A percentile compares a stretch with the other conserved stretches of the same genome.
Evolutionary conservation across 2,329 filamentous ascomycete genomes (phyloP).

Genomic region (Aspergillus vadensis): DNA sequence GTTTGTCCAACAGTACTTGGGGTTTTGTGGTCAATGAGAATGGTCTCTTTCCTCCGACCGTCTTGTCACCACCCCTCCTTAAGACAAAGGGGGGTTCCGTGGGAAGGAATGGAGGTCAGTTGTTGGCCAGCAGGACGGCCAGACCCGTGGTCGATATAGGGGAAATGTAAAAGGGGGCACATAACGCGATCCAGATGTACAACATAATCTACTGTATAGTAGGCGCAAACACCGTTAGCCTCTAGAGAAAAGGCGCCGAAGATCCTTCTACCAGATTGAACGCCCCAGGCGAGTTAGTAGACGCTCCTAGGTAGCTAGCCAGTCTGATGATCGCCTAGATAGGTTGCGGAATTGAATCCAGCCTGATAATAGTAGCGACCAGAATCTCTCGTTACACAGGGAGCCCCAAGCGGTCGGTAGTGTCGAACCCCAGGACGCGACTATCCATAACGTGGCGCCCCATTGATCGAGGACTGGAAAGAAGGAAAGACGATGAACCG

Average conservation of each 20-base stretch:
- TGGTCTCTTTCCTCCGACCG: background rate
- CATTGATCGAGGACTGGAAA: constrained; percentile 2
- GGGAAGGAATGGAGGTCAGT: background rate
- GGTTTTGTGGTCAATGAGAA: background rate
- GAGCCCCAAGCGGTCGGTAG: constrained; percentile 7
- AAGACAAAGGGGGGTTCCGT: background rate
- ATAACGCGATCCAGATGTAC: no score
- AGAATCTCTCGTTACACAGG: constrained; percentile 1
- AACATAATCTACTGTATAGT: no score
- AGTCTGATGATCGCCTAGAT: background rate
- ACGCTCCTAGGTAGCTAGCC: background rate
- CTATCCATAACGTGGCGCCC: constrained; percentile 9
- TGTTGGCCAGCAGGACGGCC: no score
- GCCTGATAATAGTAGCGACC: background rate
- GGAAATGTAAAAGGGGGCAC: no score
- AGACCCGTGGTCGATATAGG: no score
- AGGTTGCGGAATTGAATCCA: background rate
- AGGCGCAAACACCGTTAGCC: no score
- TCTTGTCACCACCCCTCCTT: background rate
- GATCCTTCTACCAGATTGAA: no score
- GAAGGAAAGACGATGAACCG: background rate
- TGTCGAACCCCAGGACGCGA: background rate
- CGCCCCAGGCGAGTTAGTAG: background rate
- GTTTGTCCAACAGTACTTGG: constrained; percentile 4
- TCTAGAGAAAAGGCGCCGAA: no score